A percentile compares a stretch with the other conserved stretches of the same genome.
Evolutionary conservation across 2,329 filamentous ascomycete genomes (phyloP).

Genomic region (Plectosphaerella plurivora): DNA sequence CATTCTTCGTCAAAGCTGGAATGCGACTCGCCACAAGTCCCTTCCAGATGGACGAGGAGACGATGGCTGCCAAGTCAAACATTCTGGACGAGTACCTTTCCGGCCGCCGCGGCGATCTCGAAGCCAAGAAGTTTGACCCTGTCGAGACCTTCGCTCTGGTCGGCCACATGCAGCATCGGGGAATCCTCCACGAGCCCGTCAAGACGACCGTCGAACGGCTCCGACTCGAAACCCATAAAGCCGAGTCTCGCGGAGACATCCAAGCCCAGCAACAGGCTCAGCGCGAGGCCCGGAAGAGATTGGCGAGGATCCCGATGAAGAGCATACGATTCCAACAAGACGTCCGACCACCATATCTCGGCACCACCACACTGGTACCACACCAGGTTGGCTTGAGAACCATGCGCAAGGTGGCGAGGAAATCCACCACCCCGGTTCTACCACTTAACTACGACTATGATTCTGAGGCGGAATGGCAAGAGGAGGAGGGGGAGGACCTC

Average conservation of each 20-base stretch:
- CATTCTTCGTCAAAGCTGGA: constrained; percentile 74
- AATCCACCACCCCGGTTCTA: constrained; percentile 51
- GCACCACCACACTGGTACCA: constrained; percentile 63
- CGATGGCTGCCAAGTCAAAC: constrained; percentile 43
- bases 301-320: constrained; percentile 59
- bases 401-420: constrained; percentile 45
- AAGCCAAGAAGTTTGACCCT: constrained; percentile 31
- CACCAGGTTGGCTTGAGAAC: constrained; percentile 37
- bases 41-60: constrained; percentile 54
- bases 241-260: constrained; percentile 26
- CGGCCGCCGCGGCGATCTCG: constrained; percentile 27
- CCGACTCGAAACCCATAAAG: constrained; percentile 39
- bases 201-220: constrained; percentile 56
- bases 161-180: constrained; percentile 33
- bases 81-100: constrained; percentile 49
- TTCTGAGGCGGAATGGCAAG: constrained; percentile 83
- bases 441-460: constrained; percentile 79
- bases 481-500: constrained; percentile 66
- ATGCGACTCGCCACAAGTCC: constrained; percentile 63
- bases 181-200: constrained; percentile 47
- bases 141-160: constrained; percentile 41
- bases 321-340: constrained; percentile 58
- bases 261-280: constrained; percentile 27
- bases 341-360: constrained; percentile 66
- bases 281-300: constrained; percentile 27